phyloP scores from a whole-genome alignment of 139 green algal species.

The Diplosphaera chodatii region DNA sequence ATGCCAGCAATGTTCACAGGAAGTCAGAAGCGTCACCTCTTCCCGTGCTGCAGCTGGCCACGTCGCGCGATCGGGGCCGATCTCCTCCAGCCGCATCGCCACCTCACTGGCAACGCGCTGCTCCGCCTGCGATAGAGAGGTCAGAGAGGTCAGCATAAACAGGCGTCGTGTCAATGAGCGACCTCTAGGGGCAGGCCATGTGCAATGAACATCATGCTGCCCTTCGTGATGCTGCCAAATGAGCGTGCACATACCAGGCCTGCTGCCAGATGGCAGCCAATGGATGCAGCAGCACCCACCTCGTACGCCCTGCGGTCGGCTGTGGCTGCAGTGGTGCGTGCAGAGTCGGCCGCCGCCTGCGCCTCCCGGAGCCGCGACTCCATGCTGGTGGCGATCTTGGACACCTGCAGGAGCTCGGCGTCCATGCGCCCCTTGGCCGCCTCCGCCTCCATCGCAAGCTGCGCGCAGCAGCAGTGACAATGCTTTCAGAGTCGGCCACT shows the following conservation, averaged over 20 bases:
- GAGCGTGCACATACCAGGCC: too few species aligned
- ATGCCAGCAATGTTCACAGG: too few species aligned
- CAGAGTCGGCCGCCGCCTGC: constrained; percentile 9
- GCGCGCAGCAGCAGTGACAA: not conserved
- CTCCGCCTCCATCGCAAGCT: constrained; percentile 35
- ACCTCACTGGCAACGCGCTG: constrained; percentile 28
- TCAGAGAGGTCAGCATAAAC: too few species aligned
- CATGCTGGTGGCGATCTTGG: constrained; percentile 28
- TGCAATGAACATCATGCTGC: too few species aligned
- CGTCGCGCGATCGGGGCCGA: constrained; percentile 21
- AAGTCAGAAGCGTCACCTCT: too few species aligned
- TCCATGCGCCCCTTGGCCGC: constrained; percentile 30
- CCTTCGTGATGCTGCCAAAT: too few species aligned
- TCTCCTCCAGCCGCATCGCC: constrained; percentile 25
- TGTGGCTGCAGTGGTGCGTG: constrained; percentile 12
- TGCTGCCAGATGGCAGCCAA: too few species aligned
- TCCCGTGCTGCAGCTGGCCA: constrained; percentile 43
- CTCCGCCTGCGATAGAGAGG: constrained; percentile 28
- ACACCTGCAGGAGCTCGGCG: constrained; percentile 42
- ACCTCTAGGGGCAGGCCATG: too few species aligned
- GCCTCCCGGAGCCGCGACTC: constrained; percentile 32
- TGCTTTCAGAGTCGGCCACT: too few species aligned
- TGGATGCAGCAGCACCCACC: too few species aligned
- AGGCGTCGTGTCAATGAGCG: too few species aligned
- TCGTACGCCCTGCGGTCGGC: constrained; percentile 17